These are phyloP conservation scores for Xylaria venustula DNA, from an alignment of 495 filamentous ascomycete genomes.

Conservation along the genomic window DNA sequence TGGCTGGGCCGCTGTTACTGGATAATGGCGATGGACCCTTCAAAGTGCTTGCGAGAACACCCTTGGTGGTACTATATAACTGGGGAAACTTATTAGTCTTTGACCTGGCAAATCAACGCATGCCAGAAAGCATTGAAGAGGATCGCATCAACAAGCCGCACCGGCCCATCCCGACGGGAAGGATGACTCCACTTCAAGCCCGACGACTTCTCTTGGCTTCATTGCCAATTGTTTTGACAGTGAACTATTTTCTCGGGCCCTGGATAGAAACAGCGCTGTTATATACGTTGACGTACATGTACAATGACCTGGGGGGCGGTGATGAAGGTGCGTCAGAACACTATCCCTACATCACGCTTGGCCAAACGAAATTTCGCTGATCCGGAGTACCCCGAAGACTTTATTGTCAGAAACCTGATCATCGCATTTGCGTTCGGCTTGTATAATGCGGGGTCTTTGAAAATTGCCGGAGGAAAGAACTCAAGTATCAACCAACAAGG, in stretches of 20 bases:
- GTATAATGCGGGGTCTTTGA: conserved; percentile 31
- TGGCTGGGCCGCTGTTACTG: conserved; percentile 18
- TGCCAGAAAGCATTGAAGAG: conserved; percentile 41
- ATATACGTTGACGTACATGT: conserved; percentile 42
- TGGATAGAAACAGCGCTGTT: conserved; percentile 30
- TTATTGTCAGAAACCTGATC: conserved; percentile 39
- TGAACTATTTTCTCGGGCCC: conserved; percentile 32
- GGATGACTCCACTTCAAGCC: conserved; percentile 35
- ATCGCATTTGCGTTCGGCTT: conserved; percentile 37
- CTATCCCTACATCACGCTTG: too few relatives aligned
- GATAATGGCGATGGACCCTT: conserved; percentile 19
- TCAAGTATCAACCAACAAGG: conserved; percentile 4
- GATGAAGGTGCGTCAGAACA: too few relatives aligned
- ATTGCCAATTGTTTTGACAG: conserved; percentile 31
- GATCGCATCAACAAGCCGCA: conserved; percentile 59
- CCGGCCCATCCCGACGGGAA: conserved; percentile 45
- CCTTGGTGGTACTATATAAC: conserved; percentile 12
- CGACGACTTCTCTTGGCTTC: conserved; percentile 29
- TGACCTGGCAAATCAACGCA: conserved; percentile 47
- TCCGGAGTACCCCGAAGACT: too few relatives aligned
- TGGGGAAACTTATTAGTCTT: conserved; percentile 36
- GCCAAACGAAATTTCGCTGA: too few relatives aligned
- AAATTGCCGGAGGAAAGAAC: conserved; percentile 11
- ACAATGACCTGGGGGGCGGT: conserved; percentile 50
- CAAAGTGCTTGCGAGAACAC: conserved; percentile 3